Percentiles rank a stretch among this genome's conserved stretches.
phyloP scores from a whole-genome alignment of 108 stramenopile species.

The Cyclostephanos tholiformis region DNA sequence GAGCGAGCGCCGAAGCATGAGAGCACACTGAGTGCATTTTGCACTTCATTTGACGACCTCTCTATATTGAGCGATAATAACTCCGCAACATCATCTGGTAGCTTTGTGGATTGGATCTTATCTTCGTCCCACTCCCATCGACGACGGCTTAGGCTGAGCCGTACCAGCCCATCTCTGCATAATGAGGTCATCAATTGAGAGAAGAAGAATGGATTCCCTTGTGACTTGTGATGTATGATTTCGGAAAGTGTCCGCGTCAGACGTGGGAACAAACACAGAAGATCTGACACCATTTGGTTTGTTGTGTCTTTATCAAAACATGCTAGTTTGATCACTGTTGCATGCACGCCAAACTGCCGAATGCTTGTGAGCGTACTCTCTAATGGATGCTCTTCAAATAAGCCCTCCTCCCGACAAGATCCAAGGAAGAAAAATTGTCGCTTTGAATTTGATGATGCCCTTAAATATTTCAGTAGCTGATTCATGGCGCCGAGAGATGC shows the following conservation, averaged over 20 bases:
- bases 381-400: background rate
- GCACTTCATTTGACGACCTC: conserved; percentile 11
- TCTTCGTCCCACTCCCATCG: conserved; percentile 42
- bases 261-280: background rate
- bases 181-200: conserved; percentile 18
- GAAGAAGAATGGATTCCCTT: conserved; percentile 31
- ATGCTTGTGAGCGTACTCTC: background rate
- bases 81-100: conserved; percentile 26
- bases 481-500: conserved; percentile 18
- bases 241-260: background rate
- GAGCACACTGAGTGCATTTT: background rate
- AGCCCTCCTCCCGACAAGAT: conserved; percentile 6
- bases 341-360: conserved; percentile 3
- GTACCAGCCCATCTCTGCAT: conserved; percentile 14
- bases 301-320: conserved; percentile 3
- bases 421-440: conserved; percentile 19
- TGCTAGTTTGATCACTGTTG: background rate
- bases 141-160: conserved; percentile 20
- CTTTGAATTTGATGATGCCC: too few species aligned
- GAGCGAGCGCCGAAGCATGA: conserved; percentile 27
- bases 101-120: conserved; percentile 17
- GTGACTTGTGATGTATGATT: background rate
- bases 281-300: conserved; percentile 4
- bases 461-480: background rate
- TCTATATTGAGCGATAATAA: conserved; percentile 10